A percentile compares a stretch with the other conserved stretches of the same genome.
Evolutionary conservation across 78 protist species (phyloP).

Genomic region (Anaeramoeba flamelloides): DNA sequence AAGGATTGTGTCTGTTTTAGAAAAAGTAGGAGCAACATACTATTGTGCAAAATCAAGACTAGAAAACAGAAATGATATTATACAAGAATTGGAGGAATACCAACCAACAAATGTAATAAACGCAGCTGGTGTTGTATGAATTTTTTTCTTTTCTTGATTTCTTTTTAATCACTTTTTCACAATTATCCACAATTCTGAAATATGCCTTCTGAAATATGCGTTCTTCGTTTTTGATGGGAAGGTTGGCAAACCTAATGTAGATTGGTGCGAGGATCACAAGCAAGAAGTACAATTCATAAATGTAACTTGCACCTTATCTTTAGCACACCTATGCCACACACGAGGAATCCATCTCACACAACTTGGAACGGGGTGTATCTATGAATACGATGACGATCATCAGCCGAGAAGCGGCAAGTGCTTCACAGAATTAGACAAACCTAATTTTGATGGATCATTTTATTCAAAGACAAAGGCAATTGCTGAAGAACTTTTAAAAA

Average conservation of each 20-base stretch:
- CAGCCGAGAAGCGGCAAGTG: constrained; percentile 18
- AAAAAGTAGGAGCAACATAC: no score
- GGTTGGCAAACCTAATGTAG: constrained; percentile 67
- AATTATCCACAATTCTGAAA: not conserved
- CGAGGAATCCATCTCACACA: constrained; percentile 41
- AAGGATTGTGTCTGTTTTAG: not conserved
- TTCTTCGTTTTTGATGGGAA: not conserved
- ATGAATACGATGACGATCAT: constrained; percentile 57
- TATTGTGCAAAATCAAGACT: constrained; percentile 2
- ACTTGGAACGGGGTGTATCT: constrained; percentile 76
- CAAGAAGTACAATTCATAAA: constrained; percentile 37
- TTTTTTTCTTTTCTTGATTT: no score
- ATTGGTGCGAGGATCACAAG: constrained; percentile 64
- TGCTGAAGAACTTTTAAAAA: constrained; percentile 34
- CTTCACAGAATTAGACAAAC: constrained; percentile 53
- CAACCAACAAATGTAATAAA: constrained; percentile 45
- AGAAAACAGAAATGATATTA: constrained; percentile 19
- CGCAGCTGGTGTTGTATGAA: constrained; percentile 42
- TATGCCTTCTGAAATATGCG: not conserved
- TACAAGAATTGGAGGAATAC: constrained; percentile 26
- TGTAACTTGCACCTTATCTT: constrained; percentile 39
- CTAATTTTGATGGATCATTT: constrained; percentile 57
- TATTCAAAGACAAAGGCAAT: constrained; percentile 54
- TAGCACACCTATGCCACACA: constrained; percentile 30
- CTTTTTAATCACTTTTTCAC: no score